Evolutionary conservation across 768 basidiomycete genomes (phyloP).

Genomic region (Kwoniella botswanensis): DNA sequence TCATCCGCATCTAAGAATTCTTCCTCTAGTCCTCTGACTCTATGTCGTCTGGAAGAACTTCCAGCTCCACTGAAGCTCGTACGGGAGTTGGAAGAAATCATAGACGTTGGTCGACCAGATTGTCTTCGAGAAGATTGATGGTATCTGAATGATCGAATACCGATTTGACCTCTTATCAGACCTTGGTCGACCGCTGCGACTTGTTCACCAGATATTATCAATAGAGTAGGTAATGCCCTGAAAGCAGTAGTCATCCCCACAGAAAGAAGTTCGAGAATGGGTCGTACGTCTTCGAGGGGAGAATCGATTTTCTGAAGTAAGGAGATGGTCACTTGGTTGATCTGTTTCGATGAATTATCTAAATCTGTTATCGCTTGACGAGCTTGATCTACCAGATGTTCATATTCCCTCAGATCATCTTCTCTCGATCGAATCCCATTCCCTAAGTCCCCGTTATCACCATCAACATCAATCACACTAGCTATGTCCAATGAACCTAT

Average conservation of each 20-base stretch:
- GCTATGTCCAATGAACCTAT: slow-evolving; percentile 49
- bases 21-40: slow-evolving; percentile 49
- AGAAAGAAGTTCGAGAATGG: slow-evolving; percentile 9
- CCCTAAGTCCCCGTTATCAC: slow-evolving; percentile 46
- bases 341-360: slow-evolving; percentile 29
- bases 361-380: slow-evolving; percentile 36
- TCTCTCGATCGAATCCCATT: slow-evolving; percentile 17
- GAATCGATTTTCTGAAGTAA: slow-evolving; percentile 3
- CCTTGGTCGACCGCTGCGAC: slow-evolving; percentile 25
- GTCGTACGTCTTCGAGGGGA: neutral
- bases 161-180: slow-evolving; percentile 38
- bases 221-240: slow-evolving; percentile 29
- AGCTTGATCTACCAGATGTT: slow-evolving; percentile 42
- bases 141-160: slow-evolving; percentile 28
- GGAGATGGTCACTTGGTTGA: slow-evolving; percentile 13
- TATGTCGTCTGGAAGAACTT: slow-evolving; percentile 15
- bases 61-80: slow-evolving; percentile 13
- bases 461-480: slow-evolving; percentile 53
- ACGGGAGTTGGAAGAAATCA: slow-evolving; percentile 25
- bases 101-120: slow-evolving; percentile 23
- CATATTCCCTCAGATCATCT: slow-evolving; percentile 35
- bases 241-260: slow-evolving; percentile 24
- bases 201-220: slow-evolving; percentile 41
- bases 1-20: slow-evolving; percentile 46
- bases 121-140: slow-evolving; percentile 5